These are phyloP conservation scores for Vinca minor DNA, from an alignment of 257 asterid species.

Conservation along the genomic window DNA sequence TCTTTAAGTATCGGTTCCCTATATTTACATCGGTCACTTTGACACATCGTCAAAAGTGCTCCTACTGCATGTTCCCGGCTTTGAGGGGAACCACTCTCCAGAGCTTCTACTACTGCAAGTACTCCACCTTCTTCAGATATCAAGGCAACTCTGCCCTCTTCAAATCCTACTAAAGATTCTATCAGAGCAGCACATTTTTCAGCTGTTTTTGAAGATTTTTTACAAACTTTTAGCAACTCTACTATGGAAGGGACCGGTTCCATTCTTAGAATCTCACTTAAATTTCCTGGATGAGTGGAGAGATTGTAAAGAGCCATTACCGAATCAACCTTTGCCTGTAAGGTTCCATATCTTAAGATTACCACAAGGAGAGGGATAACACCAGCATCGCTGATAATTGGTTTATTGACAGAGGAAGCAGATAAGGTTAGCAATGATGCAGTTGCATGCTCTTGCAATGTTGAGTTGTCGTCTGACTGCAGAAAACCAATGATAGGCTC, in stretches of 20 bases:
- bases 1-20: slow-evolving; percentile 80
- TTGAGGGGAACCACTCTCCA: slow-evolving; percentile 67
- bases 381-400: slow-evolving; percentile 66
- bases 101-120: slow-evolving; percentile 80
- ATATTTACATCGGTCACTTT: slow-evolving; percentile 61
- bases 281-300: slow-evolving; percentile 53
- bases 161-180: slow-evolving; percentile 57
- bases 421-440: slow-evolving; percentile 84
- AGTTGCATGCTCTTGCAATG: slow-evolving; percentile 71
- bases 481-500: slow-evolving; percentile 70
- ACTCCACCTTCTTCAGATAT: slow-evolving; percentile 82
- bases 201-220: slow-evolving; percentile 56
- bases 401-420: slow-evolving; percentile 78
- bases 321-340: slow-evolving; percentile 72
- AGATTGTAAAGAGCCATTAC: slow-evolving; percentile 88
- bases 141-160: slow-evolving; percentile 63
- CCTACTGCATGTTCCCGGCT: slow-evolving; percentile 91
- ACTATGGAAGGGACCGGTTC: slow-evolving; percentile 63
- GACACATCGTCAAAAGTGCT: slow-evolving; percentile 68
- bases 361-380: slow-evolving; percentile 78
- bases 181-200: slow-evolving; percentile 72
- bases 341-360: slow-evolving; percentile 36
- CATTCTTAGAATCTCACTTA: slow-evolving; percentile 42
- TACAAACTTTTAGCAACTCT: slow-evolving; percentile 53
- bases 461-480: slow-evolving; percentile 41